Evolutionary conservation across 2,329 filamentous ascomycete species (phyloP).

Genomic region (Decorospora gaudefroyi): DNA sequence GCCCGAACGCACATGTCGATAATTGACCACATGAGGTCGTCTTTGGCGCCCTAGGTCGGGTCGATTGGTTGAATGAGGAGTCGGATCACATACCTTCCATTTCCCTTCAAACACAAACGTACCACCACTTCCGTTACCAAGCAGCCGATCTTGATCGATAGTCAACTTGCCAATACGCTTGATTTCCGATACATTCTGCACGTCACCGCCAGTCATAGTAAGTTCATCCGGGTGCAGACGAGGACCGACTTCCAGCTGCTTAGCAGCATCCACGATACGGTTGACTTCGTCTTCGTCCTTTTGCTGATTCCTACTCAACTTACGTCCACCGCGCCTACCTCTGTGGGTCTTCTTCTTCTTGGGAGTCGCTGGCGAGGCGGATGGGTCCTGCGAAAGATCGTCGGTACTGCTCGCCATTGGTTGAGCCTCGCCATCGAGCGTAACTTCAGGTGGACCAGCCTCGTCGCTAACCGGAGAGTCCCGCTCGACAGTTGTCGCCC

Average conservation of each 20-base stretch:
- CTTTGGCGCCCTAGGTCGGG: too few species aligned
- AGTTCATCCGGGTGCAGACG: conserved; percentile 48
- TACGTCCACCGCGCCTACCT: conserved; percentile 54
- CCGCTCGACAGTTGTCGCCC: conserved; percentile 41
- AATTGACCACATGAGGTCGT: too few species aligned
- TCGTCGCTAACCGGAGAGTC: conserved; percentile 25
- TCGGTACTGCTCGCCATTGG: conserved; percentile 19
- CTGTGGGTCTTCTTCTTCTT: conserved; percentile 58
- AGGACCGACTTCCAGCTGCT: conserved; percentile 41
- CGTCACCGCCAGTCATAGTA: conserved; percentile 50
- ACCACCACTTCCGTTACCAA: conserved; percentile 87
- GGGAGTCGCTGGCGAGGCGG: conserved; percentile 30
- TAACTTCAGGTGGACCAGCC: conserved; percentile 8
- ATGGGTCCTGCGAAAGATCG: conserved; percentile 28
- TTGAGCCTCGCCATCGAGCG: conserved; percentile 15
- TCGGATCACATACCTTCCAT: conserved; percentile 72
- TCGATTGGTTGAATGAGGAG: too few species aligned
- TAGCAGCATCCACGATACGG: conserved; percentile 49
- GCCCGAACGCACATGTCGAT: too few species aligned
- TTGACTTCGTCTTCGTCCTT: conserved; percentile 46
- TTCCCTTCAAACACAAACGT: conserved; percentile 94
- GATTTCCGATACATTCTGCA: conserved; percentile 54
- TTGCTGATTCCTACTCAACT: conserved; percentile 51
- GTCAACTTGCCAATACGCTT: conserved; percentile 65
- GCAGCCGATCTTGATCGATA: conserved; percentile 63